Percentiles rank a stretch among this genome's conserved stretches.
Conservation (phyloP, 1,284 basidiomycete species). For the Calocybe gambosa region DNA sequence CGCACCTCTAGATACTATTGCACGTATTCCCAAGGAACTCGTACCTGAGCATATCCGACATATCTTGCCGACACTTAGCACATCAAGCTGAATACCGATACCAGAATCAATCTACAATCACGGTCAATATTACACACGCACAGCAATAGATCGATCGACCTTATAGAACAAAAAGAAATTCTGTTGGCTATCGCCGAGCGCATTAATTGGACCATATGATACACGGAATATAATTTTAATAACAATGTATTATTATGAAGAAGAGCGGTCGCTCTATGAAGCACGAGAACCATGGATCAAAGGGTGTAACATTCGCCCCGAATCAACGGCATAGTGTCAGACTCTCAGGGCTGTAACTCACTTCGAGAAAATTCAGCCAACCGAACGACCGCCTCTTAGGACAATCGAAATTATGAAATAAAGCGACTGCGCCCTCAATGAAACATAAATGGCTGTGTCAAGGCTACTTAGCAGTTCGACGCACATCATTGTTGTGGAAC, state of each 20-base stretch:
- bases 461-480: too few species aligned
- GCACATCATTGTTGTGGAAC: too few species aligned
- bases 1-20: conserved; percentile 66
- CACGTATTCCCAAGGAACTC: conserved; percentile 54
- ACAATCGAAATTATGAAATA: too few species aligned
- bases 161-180: not conserved
- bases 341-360: too few species aligned
- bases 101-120: not conserved
- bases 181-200: not conserved
- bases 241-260: not conserved
- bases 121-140: not conserved
- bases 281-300: not conserved
- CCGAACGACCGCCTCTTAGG: too few species aligned
- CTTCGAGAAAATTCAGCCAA: too few species aligned
- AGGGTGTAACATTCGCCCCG: too few species aligned
- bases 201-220: not conserved
- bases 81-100: conserved; percentile 7
- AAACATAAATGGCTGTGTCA: too few species aligned
- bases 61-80: conserved; percentile 45
- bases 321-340: too few species aligned
- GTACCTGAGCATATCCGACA: conserved; percentile 60
- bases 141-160: not conserved
- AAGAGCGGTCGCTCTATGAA: not conserved
- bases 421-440: too few species aligned
- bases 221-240: not conserved